Conservation (phyloP, 192 early-diverging fungal genomes). For the Coemansia sp. region DNA sequence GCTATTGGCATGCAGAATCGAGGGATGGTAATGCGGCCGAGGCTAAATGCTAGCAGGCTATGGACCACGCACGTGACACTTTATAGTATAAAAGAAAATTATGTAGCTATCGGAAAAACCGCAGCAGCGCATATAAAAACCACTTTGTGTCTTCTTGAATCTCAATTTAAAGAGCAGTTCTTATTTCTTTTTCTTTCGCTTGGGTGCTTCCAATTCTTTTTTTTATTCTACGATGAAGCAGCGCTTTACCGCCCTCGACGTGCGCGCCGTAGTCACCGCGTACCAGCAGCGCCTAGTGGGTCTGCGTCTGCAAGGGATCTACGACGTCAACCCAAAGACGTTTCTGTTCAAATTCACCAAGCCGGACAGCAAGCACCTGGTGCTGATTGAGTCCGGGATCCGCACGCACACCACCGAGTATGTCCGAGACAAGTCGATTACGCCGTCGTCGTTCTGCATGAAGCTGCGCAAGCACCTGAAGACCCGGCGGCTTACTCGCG, state of each 20-base stretch:
- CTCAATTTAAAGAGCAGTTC: too few species aligned
- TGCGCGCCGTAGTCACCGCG: conserved; percentile 74
- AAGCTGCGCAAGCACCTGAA: conserved; percentile 93
- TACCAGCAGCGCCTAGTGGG: conserved; percentile 66
- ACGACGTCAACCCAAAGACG: conserved; percentile 87
- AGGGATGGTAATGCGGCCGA: too few species aligned
- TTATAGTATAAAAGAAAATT: too few species aligned
- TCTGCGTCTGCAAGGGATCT: conserved; percentile 90
- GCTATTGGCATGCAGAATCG: too few species aligned
- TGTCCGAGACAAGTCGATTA: conserved; percentile 78
- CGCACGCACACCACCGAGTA: conserved; percentile 90
- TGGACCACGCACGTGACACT: too few species aligned
- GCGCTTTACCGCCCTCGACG: conserved; percentile 86
- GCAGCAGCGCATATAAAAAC: not conserved
- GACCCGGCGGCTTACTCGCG: conserved; percentile 68
- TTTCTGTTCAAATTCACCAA: conserved; percentile 90
- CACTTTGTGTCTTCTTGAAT: not conserved
- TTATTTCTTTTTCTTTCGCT: not conserved
- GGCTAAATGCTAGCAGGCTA: too few species aligned
- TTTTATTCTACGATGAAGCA: conserved; percentile 63
- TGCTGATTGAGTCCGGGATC: conserved; percentile 90
- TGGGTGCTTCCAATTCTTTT: not conserved
- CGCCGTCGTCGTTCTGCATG: conserved; percentile 80
- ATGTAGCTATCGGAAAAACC: too few species aligned
- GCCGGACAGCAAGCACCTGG: conserved; percentile 81